These are phyloP conservation scores for Lichtheimia ornata DNA, from an alignment of 371 early-diverging fungal genomes.

Conservation along the genomic window DNA sequence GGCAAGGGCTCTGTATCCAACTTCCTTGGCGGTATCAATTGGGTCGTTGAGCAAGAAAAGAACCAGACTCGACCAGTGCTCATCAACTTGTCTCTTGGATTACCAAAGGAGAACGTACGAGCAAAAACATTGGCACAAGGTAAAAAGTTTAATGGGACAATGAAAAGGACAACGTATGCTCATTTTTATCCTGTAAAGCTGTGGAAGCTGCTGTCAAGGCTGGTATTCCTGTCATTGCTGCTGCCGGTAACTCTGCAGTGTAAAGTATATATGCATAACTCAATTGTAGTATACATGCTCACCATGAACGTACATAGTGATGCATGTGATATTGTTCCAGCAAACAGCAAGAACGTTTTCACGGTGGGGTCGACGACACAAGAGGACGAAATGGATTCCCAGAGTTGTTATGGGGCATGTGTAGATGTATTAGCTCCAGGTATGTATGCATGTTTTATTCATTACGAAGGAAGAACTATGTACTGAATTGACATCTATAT, in stretches of 20 bases:
- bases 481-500: not conserved
- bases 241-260: conserved; percentile 72
- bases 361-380: conserved; percentile 69
- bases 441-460: not conserved
- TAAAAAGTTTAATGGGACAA: not conserved
- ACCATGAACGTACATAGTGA: conserved; percentile 19
- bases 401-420: conserved; percentile 62
- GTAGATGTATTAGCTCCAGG: conserved; percentile 65
- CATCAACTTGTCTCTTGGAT: conserved; percentile 65
- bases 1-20: conserved; percentile 69
- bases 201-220: conserved; percentile 45
- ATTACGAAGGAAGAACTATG: not conserved
- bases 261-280: not conserved
- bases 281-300: not conserved
- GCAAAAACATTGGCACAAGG: conserved; percentile 23
- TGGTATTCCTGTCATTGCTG: conserved; percentile 66
- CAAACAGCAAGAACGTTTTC: conserved; percentile 58
- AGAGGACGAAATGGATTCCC: conserved; percentile 43
- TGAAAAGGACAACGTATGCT: not conserved
- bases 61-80: conserved; percentile 32
- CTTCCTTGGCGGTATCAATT: conserved; percentile 76
- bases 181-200: conserved; percentile 21
- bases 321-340: conserved; percentile 73
- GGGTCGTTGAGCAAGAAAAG: conserved; percentile 48
- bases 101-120: conserved; percentile 14